A percentile compares a stretch with the other conserved stretches of the same genome.
Conservation (phyloP, 768 basidiomycete genomes). For the Termitomyces sp. region DNA sequence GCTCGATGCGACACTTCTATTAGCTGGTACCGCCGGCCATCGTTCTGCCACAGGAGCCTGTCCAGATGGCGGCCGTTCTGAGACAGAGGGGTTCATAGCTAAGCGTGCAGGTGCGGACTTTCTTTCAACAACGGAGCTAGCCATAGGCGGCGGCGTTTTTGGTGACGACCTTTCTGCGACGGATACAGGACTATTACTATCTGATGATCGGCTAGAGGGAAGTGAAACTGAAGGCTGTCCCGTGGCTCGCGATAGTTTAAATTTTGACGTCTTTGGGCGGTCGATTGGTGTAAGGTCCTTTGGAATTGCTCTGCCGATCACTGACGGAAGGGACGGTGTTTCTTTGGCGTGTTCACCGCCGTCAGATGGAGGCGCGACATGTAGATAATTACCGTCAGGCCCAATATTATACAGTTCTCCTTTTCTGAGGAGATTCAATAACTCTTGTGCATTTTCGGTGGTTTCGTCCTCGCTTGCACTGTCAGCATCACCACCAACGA, state of each 20-base stretch:
- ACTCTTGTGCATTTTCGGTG: conserved; percentile 40
- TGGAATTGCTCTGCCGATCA: conserved; percentile 4
- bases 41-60: conserved; percentile 2
- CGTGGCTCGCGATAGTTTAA: conserved; percentile 37
- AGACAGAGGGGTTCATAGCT: conserved; percentile 8
- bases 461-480: conserved; percentile 55
- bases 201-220: conserved; percentile 3
- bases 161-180: conserved; percentile 27
- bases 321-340: not conserved
- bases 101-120: conserved; percentile 25
- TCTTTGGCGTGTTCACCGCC: not conserved
- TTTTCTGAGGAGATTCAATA: conserved; percentile 44
- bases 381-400: conserved; percentile 32
- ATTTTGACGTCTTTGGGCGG: conserved; percentile 40
- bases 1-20: conserved; percentile 2
- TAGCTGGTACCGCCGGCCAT: not conserved
- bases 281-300: conserved; percentile 23
- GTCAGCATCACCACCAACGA: conserved; percentile 48
- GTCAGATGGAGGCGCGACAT: conserved; percentile 12
- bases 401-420: conserved; percentile 52
- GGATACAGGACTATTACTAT: conserved; percentile 21
- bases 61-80: conserved; percentile 21
- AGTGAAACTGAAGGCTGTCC: conserved; percentile 17
- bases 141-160: conserved; percentile 19
- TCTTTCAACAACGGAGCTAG: conserved; percentile 3